Conservation (phyloP, 176 grass and related monocot species). For the Musa itinerans region DNA sequence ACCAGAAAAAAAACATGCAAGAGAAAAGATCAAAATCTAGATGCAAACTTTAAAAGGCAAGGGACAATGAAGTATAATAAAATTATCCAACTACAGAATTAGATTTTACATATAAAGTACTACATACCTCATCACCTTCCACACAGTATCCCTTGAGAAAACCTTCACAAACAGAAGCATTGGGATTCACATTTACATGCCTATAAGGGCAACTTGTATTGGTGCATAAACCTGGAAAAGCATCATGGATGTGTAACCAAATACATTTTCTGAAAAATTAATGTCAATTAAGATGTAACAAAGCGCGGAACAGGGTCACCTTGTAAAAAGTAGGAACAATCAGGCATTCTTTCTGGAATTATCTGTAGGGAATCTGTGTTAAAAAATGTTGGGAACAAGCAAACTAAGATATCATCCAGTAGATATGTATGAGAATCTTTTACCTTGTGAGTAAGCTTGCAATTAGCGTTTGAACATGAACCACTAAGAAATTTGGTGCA, state of each 20-base stretch:
- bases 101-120: neutral
- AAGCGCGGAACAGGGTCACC: slow-evolving; percentile 36
- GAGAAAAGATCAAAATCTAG: neutral
- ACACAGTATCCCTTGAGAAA: slow-evolving; percentile 88
- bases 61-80: neutral
- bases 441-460: slow-evolving; percentile 96
- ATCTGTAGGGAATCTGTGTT: slow-evolving; percentile 42
- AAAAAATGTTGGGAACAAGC: neutral
- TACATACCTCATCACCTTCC: slow-evolving; percentile 84
- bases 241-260: slow-evolving; percentile 30
- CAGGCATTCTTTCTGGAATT: slow-evolving; percentile 89
- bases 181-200: slow-evolving; percentile 84
- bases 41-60: neutral
- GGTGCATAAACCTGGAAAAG: slow-evolving; percentile 67
- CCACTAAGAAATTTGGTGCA: slow-evolving; percentile 98
- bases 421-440: slow-evolving; percentile 19
- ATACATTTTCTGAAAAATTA: neutral
- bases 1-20: neutral
- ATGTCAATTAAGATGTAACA: slow-evolving; percentile 5
- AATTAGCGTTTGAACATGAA: slow-evolving; percentile 61
- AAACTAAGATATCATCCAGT: neutral
- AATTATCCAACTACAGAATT: neutral
- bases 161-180: slow-evolving; percentile 73
- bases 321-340: slow-evolving; percentile 96
- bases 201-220: slow-evolving; percentile 85